phyloP scores from a whole-genome alignment of 345 rosid species.

The Hypericum perforatum region DNA sequence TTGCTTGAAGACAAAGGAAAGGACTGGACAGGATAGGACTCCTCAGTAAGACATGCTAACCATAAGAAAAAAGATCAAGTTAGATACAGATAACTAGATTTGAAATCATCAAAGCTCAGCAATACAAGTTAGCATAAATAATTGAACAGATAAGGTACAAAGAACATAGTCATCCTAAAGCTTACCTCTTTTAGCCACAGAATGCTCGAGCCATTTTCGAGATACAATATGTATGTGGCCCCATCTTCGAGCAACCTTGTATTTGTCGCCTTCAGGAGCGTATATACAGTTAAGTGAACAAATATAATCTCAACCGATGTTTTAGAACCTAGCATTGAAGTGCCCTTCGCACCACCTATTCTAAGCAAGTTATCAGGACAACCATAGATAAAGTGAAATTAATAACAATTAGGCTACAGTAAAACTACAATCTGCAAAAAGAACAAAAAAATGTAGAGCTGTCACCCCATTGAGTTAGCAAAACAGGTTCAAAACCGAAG shows the following conservation, averaged over 20 bases:
- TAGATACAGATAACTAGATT: constrained; percentile 10
- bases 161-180: constrained; percentile 14
- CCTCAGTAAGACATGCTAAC: constrained; percentile 84
- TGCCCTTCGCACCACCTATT: too few species aligned
- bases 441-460: background rate
- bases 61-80: constrained; percentile 32
- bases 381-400: too few species aligned
- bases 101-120: background rate
- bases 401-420: too few species aligned
- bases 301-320: background rate
- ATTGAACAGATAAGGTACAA: constrained; percentile 6
- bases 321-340: background rate
- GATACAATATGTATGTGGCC: constrained; percentile 71
- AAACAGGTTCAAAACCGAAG: background rate
- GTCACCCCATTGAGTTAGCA: background rate
- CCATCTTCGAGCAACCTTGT: constrained; percentile 83
- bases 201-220: constrained; percentile 84
- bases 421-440: too few species aligned
- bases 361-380: too few species aligned
- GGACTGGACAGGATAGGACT: constrained; percentile 66
- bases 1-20: constrained; percentile 33
- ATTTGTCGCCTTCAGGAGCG: constrained; percentile 91
- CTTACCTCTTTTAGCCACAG: constrained; percentile 69
- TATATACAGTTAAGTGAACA: constrained; percentile 45
- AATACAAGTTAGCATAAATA: constrained; percentile 8